Percentiles rank a stretch among this genome's conserved stretches.
Conservation (phyloP, 225 moss, liverwort and hornwort species). For the Rhytidiadelphus loreus region DNA sequence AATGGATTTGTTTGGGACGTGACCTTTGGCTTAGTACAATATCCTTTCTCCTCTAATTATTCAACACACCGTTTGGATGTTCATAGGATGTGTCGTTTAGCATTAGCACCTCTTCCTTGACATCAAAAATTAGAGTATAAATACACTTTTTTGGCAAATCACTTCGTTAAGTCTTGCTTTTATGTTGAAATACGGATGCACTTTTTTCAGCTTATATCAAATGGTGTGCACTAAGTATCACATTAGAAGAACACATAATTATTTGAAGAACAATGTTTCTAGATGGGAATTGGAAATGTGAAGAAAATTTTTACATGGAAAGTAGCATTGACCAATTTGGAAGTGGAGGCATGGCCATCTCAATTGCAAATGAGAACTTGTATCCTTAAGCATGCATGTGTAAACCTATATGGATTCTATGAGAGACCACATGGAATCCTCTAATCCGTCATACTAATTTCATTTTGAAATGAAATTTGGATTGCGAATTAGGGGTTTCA, state of each 20-base stretch:
- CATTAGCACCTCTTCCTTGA: neutral
- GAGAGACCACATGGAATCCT: neutral
- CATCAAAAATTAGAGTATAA: too few relatives aligned
- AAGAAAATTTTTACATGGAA: neutral
- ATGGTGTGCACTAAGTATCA: neutral
- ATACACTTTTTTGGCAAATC: neutral
- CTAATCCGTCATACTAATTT: neutral
- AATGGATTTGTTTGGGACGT: rapidly evolving
- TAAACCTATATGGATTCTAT: neutral
- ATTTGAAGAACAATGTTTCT: neutral
- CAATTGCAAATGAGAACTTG: neutral
- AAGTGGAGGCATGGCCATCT: too few relatives aligned
- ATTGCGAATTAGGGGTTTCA: rapidly evolving
- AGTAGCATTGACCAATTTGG: neutral
- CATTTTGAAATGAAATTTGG: neutral
- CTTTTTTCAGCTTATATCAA: neutral
- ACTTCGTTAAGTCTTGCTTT: neutral
- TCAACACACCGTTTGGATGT: neutral
- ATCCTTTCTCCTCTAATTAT: too few relatives aligned
- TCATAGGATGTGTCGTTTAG: neutral
- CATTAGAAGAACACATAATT: neutral
- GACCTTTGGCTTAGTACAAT: neutral
- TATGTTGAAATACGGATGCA: too few relatives aligned
- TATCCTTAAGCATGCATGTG: neutral
- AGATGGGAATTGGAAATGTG: neutral